Base-by-base conservation (phyloP, 148 eudicot species). In the Suaeda aralocaspica region DNA sequence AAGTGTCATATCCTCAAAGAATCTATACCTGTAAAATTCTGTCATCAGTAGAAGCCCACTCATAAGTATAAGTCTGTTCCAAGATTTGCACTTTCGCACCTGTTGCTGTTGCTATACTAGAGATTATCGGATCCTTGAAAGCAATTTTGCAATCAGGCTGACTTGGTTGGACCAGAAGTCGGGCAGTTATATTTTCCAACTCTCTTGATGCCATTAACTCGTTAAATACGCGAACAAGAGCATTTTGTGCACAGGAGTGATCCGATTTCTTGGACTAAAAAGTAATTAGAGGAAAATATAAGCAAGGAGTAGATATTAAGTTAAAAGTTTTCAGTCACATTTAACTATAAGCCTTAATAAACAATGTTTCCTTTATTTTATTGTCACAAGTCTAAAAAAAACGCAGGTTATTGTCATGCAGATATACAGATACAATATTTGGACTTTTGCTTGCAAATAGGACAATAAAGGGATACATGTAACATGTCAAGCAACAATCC, bases 241-340 rank as follows among this genome's bases (percentile, higher is more conserved):
- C 89, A 77, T 72, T 59, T 77, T 86, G 89, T 34, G 89, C 82
- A 72, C 81, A 74, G n/a, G 85, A 83, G 67, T 66, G 64, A 5
- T 68, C 61, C 36, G 80, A 72, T 58, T 77, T 57, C 70, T 55
- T 72, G 74, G 63, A 75, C 89, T 83, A 68, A 70, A 75, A 67
- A 39, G 44, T 66, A 63, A 22, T 61, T 50, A 44, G 46, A 29
- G 24, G 5, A 57, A 19, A 15, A 49, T 26, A 42, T 76, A 28
- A 70, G 21, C 22, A 15, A 30, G 24, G 50, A 28, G 62, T 69
- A 61, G 13, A 69, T n/a, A 12, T 25, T 11, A 44, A 12, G 6
- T n/a, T 28, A 41, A 2, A n/a, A 28, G 15, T 26, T 28, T 11
- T n/a, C 24, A 55, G 14, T 18, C 25, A 39, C 72, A 15, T 12